Percentiles rank a stretch among this genome's conserved stretches.
These are phyloP conservation scores for Kuraishia floccosa DNA, from an alignment of 805 yeast species.

Conservation along the genomic window DNA sequence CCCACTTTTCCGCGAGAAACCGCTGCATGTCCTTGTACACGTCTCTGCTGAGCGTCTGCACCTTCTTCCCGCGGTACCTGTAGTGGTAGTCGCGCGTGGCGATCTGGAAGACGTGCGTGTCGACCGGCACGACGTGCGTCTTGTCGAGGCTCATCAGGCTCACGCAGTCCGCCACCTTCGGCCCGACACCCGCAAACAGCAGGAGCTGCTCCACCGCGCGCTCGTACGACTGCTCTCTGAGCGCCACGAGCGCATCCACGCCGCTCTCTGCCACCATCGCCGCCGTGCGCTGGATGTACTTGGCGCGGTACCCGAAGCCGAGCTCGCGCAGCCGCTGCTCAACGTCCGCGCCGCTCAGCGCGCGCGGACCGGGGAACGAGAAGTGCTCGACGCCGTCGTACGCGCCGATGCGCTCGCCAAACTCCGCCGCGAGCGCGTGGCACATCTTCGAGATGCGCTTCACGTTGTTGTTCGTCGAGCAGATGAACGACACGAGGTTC, in stretches of 20 bases:
- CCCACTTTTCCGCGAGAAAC: slow-evolving; percentile 65
- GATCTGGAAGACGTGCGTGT: slow-evolving; percentile 88
- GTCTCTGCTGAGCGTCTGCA: slow-evolving; percentile 35
- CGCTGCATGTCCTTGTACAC: slow-evolving; percentile 45
- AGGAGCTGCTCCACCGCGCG: slow-evolving; percentile 52
- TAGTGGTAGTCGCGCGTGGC: slow-evolving; percentile 74
- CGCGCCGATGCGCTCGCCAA: slow-evolving; percentile 49
- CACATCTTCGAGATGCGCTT: slow-evolving; percentile 92
- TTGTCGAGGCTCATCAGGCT: slow-evolving; percentile 84
- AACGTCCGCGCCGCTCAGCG: slow-evolving; percentile 22
- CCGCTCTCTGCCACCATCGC: slow-evolving; percentile 33
- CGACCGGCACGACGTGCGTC: slow-evolving; percentile 86
- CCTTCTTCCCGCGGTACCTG: slow-evolving; percentile 9
- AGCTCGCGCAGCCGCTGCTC: slow-evolving; percentile 28
- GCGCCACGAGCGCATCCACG: slow-evolving; percentile 31
- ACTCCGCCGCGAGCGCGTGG: slow-evolving; percentile 57
- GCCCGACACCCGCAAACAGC: slow-evolving; percentile 82
- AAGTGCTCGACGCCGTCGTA: slow-evolving; percentile 47
- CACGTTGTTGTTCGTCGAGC: slow-evolving; percentile 93
- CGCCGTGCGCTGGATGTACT: slow-evolving; percentile 75
- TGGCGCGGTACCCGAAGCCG: slow-evolving; percentile 89
- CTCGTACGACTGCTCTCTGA: slow-evolving; percentile 12
- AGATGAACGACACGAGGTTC: slow-evolving; percentile 77
- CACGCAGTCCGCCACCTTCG: slow-evolving; percentile 96
- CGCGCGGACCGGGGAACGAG: slow-evolving; percentile 64